Percentiles rank a stretch among this genome's conserved stretches.
Conservation (phyloP, 805 yeast species). For the Spathaspora girioi region DNA sequence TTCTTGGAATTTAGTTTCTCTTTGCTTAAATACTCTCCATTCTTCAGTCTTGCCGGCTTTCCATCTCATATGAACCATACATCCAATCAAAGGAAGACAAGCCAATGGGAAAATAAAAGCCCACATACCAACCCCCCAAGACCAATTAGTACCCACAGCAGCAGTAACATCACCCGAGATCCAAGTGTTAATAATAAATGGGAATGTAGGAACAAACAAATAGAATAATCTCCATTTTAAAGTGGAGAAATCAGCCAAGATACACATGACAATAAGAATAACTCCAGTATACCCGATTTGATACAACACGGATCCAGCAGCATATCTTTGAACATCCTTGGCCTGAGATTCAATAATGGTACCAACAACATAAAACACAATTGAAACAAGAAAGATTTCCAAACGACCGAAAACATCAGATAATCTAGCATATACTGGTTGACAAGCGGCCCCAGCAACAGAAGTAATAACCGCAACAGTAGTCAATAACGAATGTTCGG, state of each 20-base stretch:
- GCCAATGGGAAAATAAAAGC: constrained; percentile 70
- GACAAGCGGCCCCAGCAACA: constrained; percentile 65
- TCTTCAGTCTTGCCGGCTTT: constrained; percentile 53
- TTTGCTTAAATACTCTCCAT: constrained; percentile 38
- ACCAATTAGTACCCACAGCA: constrained; percentile 45
- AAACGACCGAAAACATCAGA: constrained; percentile 68
- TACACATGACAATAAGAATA: constrained; percentile 50
- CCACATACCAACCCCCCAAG: constrained; percentile 81
- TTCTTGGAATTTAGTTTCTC: constrained; percentile 31
- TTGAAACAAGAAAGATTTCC: constrained; percentile 45
- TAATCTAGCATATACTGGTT: constrained; percentile 59
- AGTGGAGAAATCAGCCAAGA: constrained; percentile 64
- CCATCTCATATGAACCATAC: constrained; percentile 54
- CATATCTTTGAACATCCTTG: constrained; percentile 50
- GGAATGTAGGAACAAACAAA: constrained; percentile 65
- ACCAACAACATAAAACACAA: constrained; percentile 58
- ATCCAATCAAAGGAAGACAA: constrained; percentile 54
- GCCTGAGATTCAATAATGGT: constrained; percentile 64
- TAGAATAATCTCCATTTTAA: constrained; percentile 68
- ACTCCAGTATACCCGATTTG: constrained; percentile 60
- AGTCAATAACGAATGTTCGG: constrained; percentile 51
- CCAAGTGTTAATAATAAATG: constrained; percentile 78
- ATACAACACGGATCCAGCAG: constrained; percentile 59
- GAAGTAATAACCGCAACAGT: constrained; percentile 56
- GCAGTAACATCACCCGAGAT: constrained; percentile 56